A percentile compares a stretch with the other conserved stretches of the same genome.
These are phyloP conservation scores for Tylopilus rubrobrunneus DNA, from an alignment of 768 basidiomycete genomes.

Conservation along the genomic window DNA sequence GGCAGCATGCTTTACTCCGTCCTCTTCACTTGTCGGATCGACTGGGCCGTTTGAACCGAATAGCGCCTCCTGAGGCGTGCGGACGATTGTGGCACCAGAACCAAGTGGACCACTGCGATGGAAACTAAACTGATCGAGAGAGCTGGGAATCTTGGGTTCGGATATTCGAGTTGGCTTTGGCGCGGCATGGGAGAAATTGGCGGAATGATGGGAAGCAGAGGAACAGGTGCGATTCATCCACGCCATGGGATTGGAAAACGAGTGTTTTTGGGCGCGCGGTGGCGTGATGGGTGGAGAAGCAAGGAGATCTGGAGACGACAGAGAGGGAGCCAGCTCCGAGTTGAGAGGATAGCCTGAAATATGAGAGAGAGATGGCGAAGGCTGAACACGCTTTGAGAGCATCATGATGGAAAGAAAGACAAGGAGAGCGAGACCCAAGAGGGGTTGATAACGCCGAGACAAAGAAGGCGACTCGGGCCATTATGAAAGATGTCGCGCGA, in stretches of 20 bases:
- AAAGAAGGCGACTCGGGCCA: conserved; percentile 7
- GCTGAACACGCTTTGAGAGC: conserved; percentile 21
- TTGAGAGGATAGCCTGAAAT: conserved; percentile 6
- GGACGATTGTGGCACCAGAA: conserved; percentile 70
- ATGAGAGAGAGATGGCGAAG: conserved; percentile 8
- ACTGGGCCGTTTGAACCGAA: conserved; percentile 23
- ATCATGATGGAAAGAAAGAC: conserved; percentile 21
- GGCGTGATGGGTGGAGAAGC: conserved; percentile 31
- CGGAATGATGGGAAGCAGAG: conserved; percentile 22
- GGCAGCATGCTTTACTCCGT: conserved; percentile 5
- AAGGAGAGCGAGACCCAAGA: not conserved
- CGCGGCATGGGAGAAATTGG: conserved; percentile 26
- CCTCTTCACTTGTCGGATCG: conserved; percentile 10
- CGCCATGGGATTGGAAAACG: conserved; percentile 39
- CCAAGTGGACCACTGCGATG: conserved; percentile 53
- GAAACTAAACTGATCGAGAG: conserved; percentile 27
- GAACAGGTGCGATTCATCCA: conserved; percentile 41
- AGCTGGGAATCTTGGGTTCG: conserved; percentile 38
- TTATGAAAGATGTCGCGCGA: not conserved
- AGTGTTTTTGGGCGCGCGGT: conserved; percentile 31
- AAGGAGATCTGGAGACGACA: conserved; percentile 14
- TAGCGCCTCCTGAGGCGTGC: conserved; percentile 78
- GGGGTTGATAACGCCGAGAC: conserved; percentile 10
- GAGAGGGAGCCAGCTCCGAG: conserved; percentile 28
- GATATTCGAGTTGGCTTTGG: conserved; percentile 41